Evolutionary conservation across 805 yeast species (phyloP).

Genomic region (Yarrowia sp.): DNA sequence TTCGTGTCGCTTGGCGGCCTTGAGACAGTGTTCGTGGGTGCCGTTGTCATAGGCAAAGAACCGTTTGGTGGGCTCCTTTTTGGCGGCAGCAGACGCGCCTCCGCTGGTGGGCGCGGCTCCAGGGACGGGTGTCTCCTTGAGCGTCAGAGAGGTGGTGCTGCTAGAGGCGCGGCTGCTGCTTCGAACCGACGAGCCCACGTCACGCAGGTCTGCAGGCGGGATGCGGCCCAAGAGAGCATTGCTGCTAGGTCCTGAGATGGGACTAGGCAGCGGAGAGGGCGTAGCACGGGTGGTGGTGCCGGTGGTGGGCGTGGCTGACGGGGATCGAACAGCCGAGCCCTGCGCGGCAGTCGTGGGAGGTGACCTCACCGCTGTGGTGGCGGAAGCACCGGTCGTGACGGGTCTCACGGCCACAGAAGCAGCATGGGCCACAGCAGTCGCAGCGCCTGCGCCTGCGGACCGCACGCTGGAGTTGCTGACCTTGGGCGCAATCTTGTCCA

Average conservation of each 20-base stretch:
- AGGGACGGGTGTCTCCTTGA: not conserved
- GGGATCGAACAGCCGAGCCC: not conserved
- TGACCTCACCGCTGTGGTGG: not conserved
- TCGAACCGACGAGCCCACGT: constrained; percentile 4
- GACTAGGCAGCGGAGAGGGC: constrained; percentile 11
- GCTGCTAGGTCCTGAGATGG: not conserved
- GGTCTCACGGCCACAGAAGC: not conserved
- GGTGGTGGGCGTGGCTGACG: not conserved
- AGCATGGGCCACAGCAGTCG: not conserved
- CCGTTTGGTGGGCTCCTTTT: constrained; percentile 28
- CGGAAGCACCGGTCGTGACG: not conserved
- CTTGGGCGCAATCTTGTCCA: not conserved
- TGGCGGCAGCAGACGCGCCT: not conserved
- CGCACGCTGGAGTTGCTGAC: not conserved
- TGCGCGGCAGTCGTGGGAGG: not conserved
- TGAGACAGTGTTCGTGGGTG: constrained; percentile 72
- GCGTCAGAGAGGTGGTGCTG: constrained; percentile 14
- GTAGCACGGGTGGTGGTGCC: not conserved
- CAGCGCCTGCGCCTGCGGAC: not conserved
- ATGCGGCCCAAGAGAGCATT: not conserved
- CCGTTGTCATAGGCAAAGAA: constrained; percentile 48
- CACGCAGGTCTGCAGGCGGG: not conserved
- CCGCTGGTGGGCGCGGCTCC: not conserved
- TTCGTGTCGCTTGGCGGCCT: constrained; percentile 54
- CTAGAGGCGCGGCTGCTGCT: not conserved